Conservation (phyloP, 176 grass and related monocot genomes). For the Zizania latifolia region DNA sequence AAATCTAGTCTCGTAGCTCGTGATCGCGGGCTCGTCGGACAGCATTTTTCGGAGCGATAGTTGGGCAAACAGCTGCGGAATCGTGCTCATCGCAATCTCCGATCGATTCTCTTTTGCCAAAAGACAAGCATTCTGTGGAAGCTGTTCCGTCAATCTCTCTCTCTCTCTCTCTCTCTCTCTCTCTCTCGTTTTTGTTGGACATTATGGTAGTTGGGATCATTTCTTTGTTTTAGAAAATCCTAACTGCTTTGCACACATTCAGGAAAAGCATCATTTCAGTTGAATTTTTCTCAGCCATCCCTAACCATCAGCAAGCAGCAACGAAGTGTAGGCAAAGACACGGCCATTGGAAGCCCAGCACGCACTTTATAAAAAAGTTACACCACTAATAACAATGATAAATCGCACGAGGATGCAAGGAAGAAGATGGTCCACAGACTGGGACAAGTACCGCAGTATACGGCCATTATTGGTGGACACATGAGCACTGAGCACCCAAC, state of each 20-base stretch:
- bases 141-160: neutral
- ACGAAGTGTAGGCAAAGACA: neutral
- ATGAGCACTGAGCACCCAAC: conserved; percentile 27
- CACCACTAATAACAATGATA: neutral
- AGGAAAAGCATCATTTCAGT: neutral
- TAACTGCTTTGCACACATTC: neutral
- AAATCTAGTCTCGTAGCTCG: neutral
- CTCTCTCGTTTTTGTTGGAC: neutral
- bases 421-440: neutral
- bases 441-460: conserved; percentile 17
- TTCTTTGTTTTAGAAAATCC: neutral
- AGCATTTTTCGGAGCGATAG: neutral
- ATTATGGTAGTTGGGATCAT: neutral
- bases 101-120: neutral
- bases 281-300: neutral
- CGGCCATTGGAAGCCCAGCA: neutral
- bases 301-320: no score
- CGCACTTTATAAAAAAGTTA: neutral
- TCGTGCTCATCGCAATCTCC: neutral
- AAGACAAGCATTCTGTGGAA: neutral
- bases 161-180: neutral
- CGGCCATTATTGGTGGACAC: conserved; percentile 56
- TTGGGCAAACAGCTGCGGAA: neutral
- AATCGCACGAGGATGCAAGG: neutral
- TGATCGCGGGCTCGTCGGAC: neutral